These are phyloP conservation scores for Allomyces arbusculus DNA, from an alignment of 192 early-diverging fungal species.

Conservation along the genomic window DNA sequence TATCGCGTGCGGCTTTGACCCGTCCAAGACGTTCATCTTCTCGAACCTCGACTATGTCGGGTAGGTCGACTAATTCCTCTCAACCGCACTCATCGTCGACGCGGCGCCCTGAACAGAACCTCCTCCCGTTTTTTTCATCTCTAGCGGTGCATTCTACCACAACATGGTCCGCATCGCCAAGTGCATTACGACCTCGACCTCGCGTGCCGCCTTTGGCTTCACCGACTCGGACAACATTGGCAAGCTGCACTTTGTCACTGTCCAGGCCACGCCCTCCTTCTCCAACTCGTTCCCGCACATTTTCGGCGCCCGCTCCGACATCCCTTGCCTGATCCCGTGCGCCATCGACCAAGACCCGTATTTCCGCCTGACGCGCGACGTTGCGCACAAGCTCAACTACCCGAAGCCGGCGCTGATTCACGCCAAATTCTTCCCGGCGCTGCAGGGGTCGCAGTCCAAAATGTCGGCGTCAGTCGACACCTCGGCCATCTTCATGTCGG, in stretches of 20 bases:
- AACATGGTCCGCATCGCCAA: constrained; percentile 78
- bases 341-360: constrained; percentile 99
- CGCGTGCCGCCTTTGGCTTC: constrained; percentile 83
- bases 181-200: constrained; percentile 59
- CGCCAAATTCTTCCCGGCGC: constrained; percentile 83
- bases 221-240: constrained; percentile 71
- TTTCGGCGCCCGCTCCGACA: constrained; percentile 71
- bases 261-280: constrained; percentile 89
- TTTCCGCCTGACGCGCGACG: constrained; percentile 92
- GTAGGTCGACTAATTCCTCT: constrained; percentile 14
- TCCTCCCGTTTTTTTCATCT: neutral
- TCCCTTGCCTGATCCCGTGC: constrained; percentile 92
- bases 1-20: constrained; percentile 83
- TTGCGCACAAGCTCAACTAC: constrained; percentile 76
- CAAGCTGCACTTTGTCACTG: constrained; percentile 77
- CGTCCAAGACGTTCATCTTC: constrained; percentile 93
- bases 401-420: constrained; percentile 88
- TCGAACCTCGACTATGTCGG: constrained; percentile 78
- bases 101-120: neutral
- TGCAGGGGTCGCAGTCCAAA: constrained; percentile 74
- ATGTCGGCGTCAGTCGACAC: constrained; percentile 80
- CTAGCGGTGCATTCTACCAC: constrained; percentile 75
- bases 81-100: neutral
- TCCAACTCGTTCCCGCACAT: constrained; percentile 90
- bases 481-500: constrained; percentile 82